Percentiles rank a stretch among this genome's conserved stretches.
Evolutionary conservation across 1,284 basidiomycete genomes (phyloP).

Genomic region (Rhodotorula sp.): DNA sequence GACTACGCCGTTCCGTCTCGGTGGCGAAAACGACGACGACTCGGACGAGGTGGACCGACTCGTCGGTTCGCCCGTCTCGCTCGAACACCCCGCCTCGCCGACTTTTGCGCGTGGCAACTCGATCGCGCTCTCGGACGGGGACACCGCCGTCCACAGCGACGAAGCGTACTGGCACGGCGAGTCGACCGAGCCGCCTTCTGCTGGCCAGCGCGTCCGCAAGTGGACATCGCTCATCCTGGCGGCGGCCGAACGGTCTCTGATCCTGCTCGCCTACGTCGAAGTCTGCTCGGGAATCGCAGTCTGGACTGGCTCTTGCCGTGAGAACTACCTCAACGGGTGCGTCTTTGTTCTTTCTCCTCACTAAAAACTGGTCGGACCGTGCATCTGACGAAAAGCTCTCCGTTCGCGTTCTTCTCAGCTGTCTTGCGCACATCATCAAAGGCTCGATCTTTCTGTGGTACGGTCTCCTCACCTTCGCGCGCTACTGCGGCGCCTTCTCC

Average conservation of each 20-base stretch:
- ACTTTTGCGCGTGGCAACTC: constrained; percentile 20
- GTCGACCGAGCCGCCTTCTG: constrained; percentile 1
- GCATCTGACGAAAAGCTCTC: too few relatives aligned
- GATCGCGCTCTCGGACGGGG: constrained; percentile 28
- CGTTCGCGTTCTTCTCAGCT: constrained; percentile 63
- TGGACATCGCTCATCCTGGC: not conserved
- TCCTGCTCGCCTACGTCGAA: constrained; percentile 31
- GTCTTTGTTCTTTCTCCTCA: constrained; percentile 59
- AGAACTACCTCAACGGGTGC: constrained; percentile 47
- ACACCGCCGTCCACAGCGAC: constrained; percentile 34
- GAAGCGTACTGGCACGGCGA: constrained; percentile 21
- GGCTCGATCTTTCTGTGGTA: constrained; percentile 55
- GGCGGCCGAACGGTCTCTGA: constrained; percentile 14
- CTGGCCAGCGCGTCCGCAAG: not conserved
- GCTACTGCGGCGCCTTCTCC: constrained; percentile 86
- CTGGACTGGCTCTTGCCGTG: constrained; percentile 45
- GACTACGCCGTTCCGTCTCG: constrained; percentile 5
- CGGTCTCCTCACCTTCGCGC: constrained; percentile 80
- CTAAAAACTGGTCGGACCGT: constrained; percentile 58
- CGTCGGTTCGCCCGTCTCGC: constrained; percentile 20
- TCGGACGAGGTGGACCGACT: constrained; percentile 24
- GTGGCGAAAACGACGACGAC: constrained; percentile 34
- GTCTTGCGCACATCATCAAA: constrained; percentile 87
- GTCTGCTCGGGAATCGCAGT: constrained; percentile 26
- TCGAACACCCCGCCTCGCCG: constrained; percentile 18